Evolutionary conservation across 306 rosid genomes (phyloP), one percentile per base, ranked within the genome.

Genomic region (Vigna unguiculata): DNA sequence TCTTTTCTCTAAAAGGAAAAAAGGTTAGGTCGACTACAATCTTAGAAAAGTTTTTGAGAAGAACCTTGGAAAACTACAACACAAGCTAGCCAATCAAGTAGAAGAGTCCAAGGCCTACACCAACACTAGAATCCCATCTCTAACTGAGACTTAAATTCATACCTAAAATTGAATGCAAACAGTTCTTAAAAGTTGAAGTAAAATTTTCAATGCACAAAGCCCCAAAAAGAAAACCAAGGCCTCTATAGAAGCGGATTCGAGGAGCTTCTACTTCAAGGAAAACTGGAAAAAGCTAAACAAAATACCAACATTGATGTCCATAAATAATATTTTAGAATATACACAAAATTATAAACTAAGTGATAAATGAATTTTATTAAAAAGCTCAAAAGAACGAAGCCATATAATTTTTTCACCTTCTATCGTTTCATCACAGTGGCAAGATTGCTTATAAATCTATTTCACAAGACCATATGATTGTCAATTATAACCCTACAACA

Each of bases 401-500:
- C 63, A 16, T 46, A 62, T 10, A 21, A 13, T 51, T 40, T 49
- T 32, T 25, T 17, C 54, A 59, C 24, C 32, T 72, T 58, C 46
- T 57, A 34, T 55, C 62, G 40, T 40, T 76, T 55, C 7, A 24
- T 46, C 20, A 52, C 10, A 38, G 12, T 30, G 24, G 48, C 25
- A 40, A 48, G 2, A 54, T 62, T 53, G 64, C 78, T 46, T 13
- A 53, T 63, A 30, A 20, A 28, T 69, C 51, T 45, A 69, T 13
- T 58, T 69, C 24, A 61, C 69, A 28, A 32, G 40, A 81, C 51
- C 65, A 76, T 12, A 9, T 38, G 21, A 38, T 61, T 22, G 14
- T 30, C 40, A 47, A 65, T 45, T 9, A 54, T 22, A 53, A 28
- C 47, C 69, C 45, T 43, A 48, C 52, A 21, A 19, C 30, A 62